A percentile compares a stretch with the other conserved stretches of the same genome.
Evolutionary conservation across 2,329 filamentous ascomycete genomes (phyloP).

Genomic region (Cercospora sojina): DNA sequence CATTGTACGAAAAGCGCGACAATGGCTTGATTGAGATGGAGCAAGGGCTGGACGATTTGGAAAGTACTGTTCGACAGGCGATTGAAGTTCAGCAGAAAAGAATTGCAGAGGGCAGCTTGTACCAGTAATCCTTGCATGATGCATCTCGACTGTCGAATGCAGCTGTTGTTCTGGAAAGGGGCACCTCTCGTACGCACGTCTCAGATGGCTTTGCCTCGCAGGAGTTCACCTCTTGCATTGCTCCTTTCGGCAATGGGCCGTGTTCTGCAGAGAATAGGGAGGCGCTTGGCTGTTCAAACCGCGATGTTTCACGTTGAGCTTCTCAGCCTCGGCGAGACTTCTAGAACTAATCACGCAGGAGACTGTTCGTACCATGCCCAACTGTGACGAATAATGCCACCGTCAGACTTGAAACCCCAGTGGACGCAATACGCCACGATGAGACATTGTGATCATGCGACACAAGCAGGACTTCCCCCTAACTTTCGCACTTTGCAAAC

Average conservation of each 20-base stretch:
- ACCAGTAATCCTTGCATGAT: not conserved
- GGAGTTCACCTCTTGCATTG: not conserved
- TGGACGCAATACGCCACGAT: not conserved
- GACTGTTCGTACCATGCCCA: not conserved
- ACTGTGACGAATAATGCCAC: not conserved
- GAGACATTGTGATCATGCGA: not conserved
- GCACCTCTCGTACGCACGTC: not conserved
- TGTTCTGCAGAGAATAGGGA: not conserved
- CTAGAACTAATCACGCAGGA: not conserved
- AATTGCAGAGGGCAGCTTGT: conserved; percentile 11
- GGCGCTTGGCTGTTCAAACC: not conserved
- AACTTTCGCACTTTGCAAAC: not conserved
- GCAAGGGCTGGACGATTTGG: conserved; percentile 53
- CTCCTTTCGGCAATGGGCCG: not conserved
- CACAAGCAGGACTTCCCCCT: not conserved
- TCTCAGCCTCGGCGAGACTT: not conserved
- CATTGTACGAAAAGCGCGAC: conserved; percentile 67
- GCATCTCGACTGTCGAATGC: not conserved
- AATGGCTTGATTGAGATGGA: conserved; percentile 58
- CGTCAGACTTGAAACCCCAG: not conserved
- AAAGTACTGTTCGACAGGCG: conserved; percentile 45
- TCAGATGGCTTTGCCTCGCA: not conserved
- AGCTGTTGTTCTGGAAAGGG: not conserved
- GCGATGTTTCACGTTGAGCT: not conserved
- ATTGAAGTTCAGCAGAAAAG: conserved; percentile 29